phyloP scores from a whole-genome alignment of 176 grass and related monocot species.

The Secale cereale region DNA sequence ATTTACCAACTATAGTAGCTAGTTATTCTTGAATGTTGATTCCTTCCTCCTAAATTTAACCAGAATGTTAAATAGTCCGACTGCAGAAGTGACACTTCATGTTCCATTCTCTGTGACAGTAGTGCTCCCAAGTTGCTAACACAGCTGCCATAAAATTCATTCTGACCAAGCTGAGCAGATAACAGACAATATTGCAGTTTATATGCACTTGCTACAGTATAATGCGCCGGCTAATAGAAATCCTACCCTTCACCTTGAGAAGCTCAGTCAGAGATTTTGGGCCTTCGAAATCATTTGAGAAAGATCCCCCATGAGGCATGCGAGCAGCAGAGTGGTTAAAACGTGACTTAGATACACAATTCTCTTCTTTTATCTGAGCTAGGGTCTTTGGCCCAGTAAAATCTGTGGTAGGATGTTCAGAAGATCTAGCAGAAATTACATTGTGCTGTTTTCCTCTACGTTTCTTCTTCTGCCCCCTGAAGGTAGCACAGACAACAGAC shows the following conservation, averaged over 20 bases:
- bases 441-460: constrained; percentile 32
- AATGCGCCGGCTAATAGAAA: neutral
- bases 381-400: constrained; percentile 48
- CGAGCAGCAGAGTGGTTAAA: neutral
- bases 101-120: constrained; percentile 20
- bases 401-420: neutral
- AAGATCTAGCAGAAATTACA: constrained; percentile 1
- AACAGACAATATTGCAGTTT: neutral
- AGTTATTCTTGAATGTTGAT: neutral
- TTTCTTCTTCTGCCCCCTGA: constrained; percentile 26
- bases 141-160: neutral
- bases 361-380: constrained; percentile 51
- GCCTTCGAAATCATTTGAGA: constrained; percentile 35
- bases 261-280: constrained; percentile 43
- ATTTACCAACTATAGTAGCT: constrained; percentile 16
- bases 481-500: constrained; percentile 7
- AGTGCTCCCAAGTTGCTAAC: neutral
- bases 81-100: neutral
- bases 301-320: constrained; percentile 6
- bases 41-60: constrained; percentile 9
- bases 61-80: constrained; percentile 7
- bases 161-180: constrained; percentile 20
- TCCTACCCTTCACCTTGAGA: constrained; percentile 35
- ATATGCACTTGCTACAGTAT: neutral
- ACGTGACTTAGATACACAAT: constrained; percentile 24